Conservation (phyloP, 257 asterid genomes). For the Penstemon davidsonii region DNA sequence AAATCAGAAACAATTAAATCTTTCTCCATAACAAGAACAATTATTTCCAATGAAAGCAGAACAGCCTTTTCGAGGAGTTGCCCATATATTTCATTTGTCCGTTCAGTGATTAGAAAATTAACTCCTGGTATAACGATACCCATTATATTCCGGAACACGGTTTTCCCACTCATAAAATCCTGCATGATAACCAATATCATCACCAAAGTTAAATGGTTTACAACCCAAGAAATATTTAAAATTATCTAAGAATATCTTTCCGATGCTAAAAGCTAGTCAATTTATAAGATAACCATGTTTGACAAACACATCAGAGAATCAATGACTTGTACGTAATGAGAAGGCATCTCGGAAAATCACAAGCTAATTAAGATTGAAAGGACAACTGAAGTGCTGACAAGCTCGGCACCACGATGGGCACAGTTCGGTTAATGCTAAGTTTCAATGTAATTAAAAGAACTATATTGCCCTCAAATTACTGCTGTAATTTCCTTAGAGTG, state of each 20-base stretch:
- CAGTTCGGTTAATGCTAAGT: not conserved
- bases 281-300: not conserved
- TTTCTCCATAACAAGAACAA: constrained; percentile 80
- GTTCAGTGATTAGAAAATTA: constrained; percentile 57
- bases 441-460: not conserved
- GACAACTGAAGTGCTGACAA: constrained; percentile 16
- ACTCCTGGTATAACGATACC: constrained; percentile 82
- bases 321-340: not conserved
- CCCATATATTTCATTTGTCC: constrained; percentile 79
- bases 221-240: constrained; percentile 3
- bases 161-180: constrained; percentile 97
- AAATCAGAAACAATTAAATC: constrained; percentile 68
- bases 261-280: constrained; percentile 9
- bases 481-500: constrained; percentile 9
- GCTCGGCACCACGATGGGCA: constrained; percentile 16
- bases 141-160: constrained; percentile 80
- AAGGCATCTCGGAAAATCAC: constrained; percentile 1
- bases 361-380: constrained; percentile 8
- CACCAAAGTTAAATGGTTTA: constrained; percentile 20
- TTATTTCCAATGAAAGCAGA: constrained; percentile 76
- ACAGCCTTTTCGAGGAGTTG: constrained; percentile 77
- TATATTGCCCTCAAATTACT: not conserved
- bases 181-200: constrained; percentile 40
- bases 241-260: constrained; percentile 18
- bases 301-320: constrained; percentile 12